A percentile compares a stretch with the other conserved stretches of the same genome.
Evolutionary conservation across 495 filamentous ascomycete genomes (phyloP).

Genomic region (Neurospora tetraspora): DNA sequence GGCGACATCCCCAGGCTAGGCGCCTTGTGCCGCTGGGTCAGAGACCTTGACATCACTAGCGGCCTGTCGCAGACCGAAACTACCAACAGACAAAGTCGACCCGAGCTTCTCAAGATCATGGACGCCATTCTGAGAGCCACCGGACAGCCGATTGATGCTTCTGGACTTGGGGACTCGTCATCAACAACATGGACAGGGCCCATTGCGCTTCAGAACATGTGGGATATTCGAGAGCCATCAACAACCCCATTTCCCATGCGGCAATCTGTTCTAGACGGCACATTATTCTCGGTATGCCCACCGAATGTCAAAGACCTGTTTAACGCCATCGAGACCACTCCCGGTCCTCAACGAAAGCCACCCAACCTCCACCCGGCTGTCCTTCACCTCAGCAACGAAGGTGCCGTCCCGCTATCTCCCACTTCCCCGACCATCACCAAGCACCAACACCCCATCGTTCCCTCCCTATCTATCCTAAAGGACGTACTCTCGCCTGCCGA

Average conservation of each 20-base stretch:
- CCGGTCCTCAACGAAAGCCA: conserved; percentile 35
- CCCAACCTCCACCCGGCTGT: conserved; percentile 37
- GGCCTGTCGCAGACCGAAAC: conserved; percentile 20
- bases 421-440: conserved; percentile 16
- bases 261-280: conserved; percentile 23
- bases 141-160: conserved; percentile 25
- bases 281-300: conserved; percentile 17
- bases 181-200: conserved; percentile 3
- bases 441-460: conserved; percentile 31
- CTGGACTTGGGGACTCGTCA: neutral
- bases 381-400: conserved; percentile 28
- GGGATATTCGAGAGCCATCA: conserved; percentile 21
- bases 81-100: neutral
- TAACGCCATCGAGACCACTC: conserved; percentile 33
- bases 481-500: conserved; percentile 30
- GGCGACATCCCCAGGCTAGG: conserved; percentile 34
- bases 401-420: conserved; percentile 25
- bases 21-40: conserved; percentile 39
- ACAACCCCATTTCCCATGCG: neutral
- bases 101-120: conserved; percentile 26
- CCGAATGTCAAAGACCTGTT: conserved; percentile 14
- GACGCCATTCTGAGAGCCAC: conserved; percentile 33
- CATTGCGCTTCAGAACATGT: conserved; percentile 23
- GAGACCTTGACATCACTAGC: conserved; percentile 38
- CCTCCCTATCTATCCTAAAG: conserved; percentile 27